phyloP scores from a whole-genome alignment of 225 moss, liverwort and hornwort genomes.

The Pseudisothecium myosuroides region DNA sequence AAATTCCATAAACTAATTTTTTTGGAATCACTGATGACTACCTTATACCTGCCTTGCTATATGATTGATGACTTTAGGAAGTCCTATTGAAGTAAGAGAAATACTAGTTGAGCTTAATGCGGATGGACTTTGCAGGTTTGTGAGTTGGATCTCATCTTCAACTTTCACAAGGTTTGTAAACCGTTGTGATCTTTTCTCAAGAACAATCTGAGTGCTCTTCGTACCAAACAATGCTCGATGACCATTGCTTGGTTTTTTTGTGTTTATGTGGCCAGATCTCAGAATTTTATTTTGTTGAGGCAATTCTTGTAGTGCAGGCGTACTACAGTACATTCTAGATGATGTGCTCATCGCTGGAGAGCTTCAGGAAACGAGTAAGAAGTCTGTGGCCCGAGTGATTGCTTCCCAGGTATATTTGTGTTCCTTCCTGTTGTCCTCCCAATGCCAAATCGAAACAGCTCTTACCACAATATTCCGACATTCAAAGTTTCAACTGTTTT shows the following conservation, averaged over 20 bases:
- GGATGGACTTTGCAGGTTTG: slow-evolving; percentile 59
- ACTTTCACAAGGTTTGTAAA: slow-evolving; percentile 83
- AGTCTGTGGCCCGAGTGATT: slow-evolving; percentile 91
- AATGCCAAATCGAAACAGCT: not conserved
- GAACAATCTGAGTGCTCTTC: not conserved
- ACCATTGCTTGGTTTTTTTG: not conserved
- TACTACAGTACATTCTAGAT: slow-evolving; percentile 95
- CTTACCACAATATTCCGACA: not conserved
- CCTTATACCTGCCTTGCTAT: no score
- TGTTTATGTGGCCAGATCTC: not conserved
- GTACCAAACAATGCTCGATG: not conserved
- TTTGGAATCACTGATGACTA: no score
- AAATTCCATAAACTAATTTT: no score
- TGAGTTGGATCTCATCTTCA: slow-evolving; percentile 96
- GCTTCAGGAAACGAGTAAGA: slow-evolving; percentile 96
- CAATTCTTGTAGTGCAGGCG: slow-evolving; percentile 38
- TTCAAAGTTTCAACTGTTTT: not conserved
- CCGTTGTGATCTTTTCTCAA: not conserved
- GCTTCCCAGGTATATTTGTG: slow-evolving; percentile 70
- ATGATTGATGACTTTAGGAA: not conserved
- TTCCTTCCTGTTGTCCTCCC: not conserved
- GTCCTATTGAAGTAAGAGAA: not conserved
- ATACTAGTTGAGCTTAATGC: not conserved
- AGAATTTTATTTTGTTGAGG: not conserved
- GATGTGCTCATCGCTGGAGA: slow-evolving; percentile 99